Evolutionary conservation across 2,329 filamentous ascomycete genomes (phyloP), one percentile per base, ranked within the genome.

Genomic region (Fusarium coffeatum): DNA sequence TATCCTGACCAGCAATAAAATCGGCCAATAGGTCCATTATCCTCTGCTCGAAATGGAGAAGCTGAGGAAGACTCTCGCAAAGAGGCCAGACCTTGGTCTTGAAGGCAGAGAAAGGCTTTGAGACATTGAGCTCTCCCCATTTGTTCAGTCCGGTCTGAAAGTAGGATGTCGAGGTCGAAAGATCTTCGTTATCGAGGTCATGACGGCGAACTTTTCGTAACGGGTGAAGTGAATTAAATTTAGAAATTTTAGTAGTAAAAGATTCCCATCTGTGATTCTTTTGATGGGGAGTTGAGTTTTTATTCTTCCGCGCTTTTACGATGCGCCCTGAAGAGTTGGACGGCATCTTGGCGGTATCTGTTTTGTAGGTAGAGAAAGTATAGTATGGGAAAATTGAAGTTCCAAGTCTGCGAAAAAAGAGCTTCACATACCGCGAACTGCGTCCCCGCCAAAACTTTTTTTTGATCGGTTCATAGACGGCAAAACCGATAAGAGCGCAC

Each of bases 61-160:
- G 92, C 80, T 98, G 93, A 23, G 94, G 91, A 45, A 99, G 87
- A 77, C 91, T 98, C 80, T 98, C 94, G 83, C 90, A 95, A 56
- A 97, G 86, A 57, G 92, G 90, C 72, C 88, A 85, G 48, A 93
- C 89, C 78, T 93, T 88, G 68, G 90, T 88, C 72, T 90, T 87
- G 81, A 99, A 98, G 43, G 85, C 83, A 50, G 89, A 88, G 77
- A 97, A 99, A 37, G 86, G 88, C 68, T 92, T 90, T 18, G 95
- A 94, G 68, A 98, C 85, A 81, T 98, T 98, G 80, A 97, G 88
- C 74, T 98, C 96, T 57, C 87, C 84, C 96, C 96, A 99, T 87
- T 92, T 93, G 69, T 94, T 89, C 69, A 98, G 84, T 2, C 93
- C 90, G 47, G 89, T 90, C 73, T 90, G 89, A 74, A 99, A 94